Evolutionary conservation across 495 filamentous ascomycete species (phyloP).

Genomic region (Aspergillus saccharolyticus): DNA sequence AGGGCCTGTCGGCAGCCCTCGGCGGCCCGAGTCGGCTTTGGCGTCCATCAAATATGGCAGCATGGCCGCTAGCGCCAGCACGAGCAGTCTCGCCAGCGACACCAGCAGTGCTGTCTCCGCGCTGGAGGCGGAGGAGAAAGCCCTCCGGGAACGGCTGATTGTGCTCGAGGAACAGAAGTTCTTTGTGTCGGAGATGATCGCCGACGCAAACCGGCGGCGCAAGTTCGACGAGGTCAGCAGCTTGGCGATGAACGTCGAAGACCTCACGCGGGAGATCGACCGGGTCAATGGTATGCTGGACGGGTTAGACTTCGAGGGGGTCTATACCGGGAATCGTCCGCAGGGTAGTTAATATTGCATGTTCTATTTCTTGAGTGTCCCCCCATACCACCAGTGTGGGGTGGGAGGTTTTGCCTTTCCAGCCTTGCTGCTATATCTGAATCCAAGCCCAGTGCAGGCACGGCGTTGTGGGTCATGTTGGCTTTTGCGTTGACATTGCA

Average conservation of each 20-base stretch:
- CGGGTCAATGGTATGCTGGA: slow-evolving; percentile 50
- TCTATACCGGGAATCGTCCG: slow-evolving; percentile 37
- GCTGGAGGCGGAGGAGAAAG: slow-evolving; percentile 82
- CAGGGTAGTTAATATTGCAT: background rate
- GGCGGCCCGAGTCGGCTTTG: slow-evolving; percentile 45
- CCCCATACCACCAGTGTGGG: too few species aligned
- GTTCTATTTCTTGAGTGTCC: background rate
- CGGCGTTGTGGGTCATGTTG: background rate
- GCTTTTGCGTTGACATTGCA: background rate
- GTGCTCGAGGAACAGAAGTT: slow-evolving; percentile 95
- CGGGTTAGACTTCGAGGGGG: slow-evolving; percentile 47
- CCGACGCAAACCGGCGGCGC: slow-evolving; percentile 69
- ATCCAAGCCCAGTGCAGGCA: background rate
- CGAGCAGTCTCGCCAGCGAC: slow-evolving; percentile 52
- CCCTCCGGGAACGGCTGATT: slow-evolving; percentile 74
- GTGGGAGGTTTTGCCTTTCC: background rate
- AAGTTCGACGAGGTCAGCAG: slow-evolving; percentile 87
- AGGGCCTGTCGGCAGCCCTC: slow-evolving; percentile 30
- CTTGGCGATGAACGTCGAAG: slow-evolving; percentile 74
- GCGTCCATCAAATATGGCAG: slow-evolving; percentile 56
- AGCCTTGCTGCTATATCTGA: background rate
- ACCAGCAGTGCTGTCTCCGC: slow-evolving; percentile 62
- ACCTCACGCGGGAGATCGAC: slow-evolving; percentile 79
- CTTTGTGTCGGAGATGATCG: slow-evolving; percentile 84
- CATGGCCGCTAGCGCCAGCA: slow-evolving; percentile 48